These are phyloP conservation scores for Aspergillus alliaceus DNA, from an alignment of 2,329 filamentous ascomycete genomes.

Conservation along the genomic window DNA sequence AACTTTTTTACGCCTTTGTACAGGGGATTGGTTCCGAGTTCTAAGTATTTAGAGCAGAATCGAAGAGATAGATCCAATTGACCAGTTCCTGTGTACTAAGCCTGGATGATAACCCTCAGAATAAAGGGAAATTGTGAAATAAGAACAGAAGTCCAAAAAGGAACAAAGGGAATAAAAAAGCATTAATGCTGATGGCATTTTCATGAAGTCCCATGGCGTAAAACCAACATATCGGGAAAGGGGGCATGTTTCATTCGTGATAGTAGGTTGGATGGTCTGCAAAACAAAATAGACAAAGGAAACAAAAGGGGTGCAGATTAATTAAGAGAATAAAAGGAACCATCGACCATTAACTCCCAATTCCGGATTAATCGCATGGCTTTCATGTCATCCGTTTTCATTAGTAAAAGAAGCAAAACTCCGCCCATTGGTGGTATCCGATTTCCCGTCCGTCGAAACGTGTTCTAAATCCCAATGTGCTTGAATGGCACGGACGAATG, in stretches of 20 bases:
- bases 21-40: not conserved
- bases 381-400: constrained; percentile 18
- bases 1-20: not conserved
- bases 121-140: constrained; percentile 16
- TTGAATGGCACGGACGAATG: constrained; percentile 8
- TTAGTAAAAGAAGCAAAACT: constrained; percentile 16
- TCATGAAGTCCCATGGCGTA: not conserved
- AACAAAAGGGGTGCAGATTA: not conserved
- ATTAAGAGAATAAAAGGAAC: constrained; percentile 9
- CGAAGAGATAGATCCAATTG: constrained; percentile 20
- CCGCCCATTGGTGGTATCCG: constrained; percentile 14
- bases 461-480: constrained; percentile 18
- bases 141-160: constrained; percentile 6
- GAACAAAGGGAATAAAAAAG: not conserved
- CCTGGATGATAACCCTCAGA: constrained; percentile 23
- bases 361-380: constrained; percentile 10
- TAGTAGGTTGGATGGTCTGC: not conserved
- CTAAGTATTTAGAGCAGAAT: not conserved
- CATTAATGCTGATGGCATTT: not conserved
- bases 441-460: constrained; percentile 9
- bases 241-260: not conserved
- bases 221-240: not conserved
- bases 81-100: constrained; percentile 20
- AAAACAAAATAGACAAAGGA: constrained; percentile 5
- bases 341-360: constrained; percentile 16